These are phyloP conservation scores for Trypanosoma avium DNA, from an alignment of 208 protist genomes.

Conservation along the genomic window DNA sequence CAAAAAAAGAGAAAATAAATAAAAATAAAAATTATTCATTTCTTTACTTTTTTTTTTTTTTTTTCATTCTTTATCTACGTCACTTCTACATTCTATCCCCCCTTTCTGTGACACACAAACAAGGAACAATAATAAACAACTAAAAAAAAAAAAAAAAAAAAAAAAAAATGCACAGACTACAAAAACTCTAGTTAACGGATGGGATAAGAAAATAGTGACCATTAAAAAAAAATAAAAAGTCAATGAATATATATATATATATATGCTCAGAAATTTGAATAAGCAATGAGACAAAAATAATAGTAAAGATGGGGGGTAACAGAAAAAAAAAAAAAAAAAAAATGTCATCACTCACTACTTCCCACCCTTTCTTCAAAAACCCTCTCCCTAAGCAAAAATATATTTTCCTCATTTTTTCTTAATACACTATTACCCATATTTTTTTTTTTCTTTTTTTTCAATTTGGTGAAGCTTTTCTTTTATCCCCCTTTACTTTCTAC, in stretches of 20 bases:
- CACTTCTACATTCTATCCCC: background rate
- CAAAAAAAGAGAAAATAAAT: slow-evolving; percentile 8
- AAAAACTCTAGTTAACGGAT: no score
- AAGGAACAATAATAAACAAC: background rate
- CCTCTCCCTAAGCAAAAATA: no score
- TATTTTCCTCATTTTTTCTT: background rate
- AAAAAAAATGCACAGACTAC: no score
- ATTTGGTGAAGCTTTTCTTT: background rate
- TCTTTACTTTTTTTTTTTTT: background rate
- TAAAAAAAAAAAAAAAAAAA: slow-evolving; percentile 4
- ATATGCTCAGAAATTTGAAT: no score
- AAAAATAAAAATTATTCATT: slow-evolving; percentile 1
- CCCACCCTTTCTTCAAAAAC: no score
- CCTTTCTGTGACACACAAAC: background rate
- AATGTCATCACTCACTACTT: slow-evolving; percentile 6
- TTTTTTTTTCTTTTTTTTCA: slow-evolving; percentile 6
- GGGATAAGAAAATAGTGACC: background rate
- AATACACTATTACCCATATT: background rate
- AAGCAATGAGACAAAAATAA: slow-evolving; percentile 17
- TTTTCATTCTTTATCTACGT: slow-evolving; percentile 14
- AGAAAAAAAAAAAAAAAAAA: slow-evolving; percentile 29
- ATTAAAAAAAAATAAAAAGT: slow-evolving; percentile 12
- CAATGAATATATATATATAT: slow-evolving; percentile 23
- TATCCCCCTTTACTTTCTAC: background rate
- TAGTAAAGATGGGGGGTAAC: slow-evolving; percentile 2